Evolutionary conservation across 129 eudicot species (phyloP), one percentile per base, ranked within the genome.

Genomic region (Silybum marianum): DNA sequence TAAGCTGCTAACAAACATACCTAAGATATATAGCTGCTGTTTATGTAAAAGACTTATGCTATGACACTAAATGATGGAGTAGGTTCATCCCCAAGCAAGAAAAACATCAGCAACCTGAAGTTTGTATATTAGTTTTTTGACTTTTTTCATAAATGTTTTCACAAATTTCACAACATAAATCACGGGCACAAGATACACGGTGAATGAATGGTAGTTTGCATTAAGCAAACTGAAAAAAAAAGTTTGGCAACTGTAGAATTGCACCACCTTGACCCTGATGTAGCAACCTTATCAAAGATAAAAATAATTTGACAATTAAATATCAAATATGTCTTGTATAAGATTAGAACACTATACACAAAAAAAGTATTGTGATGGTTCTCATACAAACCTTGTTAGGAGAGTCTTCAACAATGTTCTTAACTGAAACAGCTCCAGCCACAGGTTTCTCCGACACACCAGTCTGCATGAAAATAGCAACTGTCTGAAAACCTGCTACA

Each of bases 401-500:
- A 3, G 99, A 91, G 84, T 96, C 99, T 81, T 88, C 83, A 74
- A 96, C 99, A 74, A 67, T 58, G 84, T 79, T 84, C 69, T 86
- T 86, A 21, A 86, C 74, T 40, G 92, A 60, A 82, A 83, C 85
- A 76, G 63, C 89, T 72, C 77, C 88, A 73, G 81, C 86, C 84
- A 84, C 82, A 72, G 92, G 83, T 85, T 87, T 91, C 78, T 90
- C 89, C 24, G 74, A 78, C 74, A 78, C 87, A 85, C 95, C 98
- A 90, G 95, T 96, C 99, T 96, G 99, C 99, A 96, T 90, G 98
- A 91, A 96, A 96, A 96, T 88, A 96, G 97, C 91, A 93, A 96
- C 95, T 93, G 97, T 93, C 98, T 96, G 99, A 96, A 95, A 96
- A 96, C 99, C 98, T 96, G 99, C 98, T 96, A 87, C 98, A 96